Evolutionary conservation across 2,329 filamentous ascomycete genomes (phyloP).

Genomic region (Colletotrichum australisinense): DNA sequence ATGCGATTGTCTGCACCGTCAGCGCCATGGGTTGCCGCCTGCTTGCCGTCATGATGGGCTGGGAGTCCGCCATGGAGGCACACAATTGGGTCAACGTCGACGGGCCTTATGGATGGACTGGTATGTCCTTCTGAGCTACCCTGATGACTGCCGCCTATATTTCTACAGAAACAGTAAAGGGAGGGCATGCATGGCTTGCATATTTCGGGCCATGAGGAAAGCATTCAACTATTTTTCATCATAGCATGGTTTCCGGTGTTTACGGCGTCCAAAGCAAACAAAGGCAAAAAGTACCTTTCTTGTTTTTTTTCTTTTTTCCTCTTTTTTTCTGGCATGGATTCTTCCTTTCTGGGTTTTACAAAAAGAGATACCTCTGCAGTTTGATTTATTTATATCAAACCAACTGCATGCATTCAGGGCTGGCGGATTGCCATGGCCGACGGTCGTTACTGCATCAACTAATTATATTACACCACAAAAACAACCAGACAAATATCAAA

Average conservation of each 20-base stretch:
- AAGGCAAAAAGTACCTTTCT: background rate
- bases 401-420: background rate
- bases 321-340: background rate
- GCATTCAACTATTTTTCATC: constrained; percentile 6
- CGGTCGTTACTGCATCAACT: constrained; percentile 13
- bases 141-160: background rate
- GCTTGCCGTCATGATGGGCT: constrained; percentile 88
- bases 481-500: background rate
- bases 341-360: background rate
- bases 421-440: background rate
- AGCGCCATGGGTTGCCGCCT: constrained; percentile 79
- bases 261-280: constrained; percentile 26
- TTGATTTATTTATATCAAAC: background rate
- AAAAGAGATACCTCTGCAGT: background rate
- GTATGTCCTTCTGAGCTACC: constrained; percentile 42
- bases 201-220: constrained; percentile 10
- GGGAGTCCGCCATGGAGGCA: constrained; percentile 73
- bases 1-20: constrained; percentile 81
- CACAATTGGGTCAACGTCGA: constrained; percentile 84
- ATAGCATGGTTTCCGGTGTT: constrained; percentile 26
- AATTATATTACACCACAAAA: background rate
- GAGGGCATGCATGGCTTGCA: constrained; percentile 11
- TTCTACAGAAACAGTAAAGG: background rate
- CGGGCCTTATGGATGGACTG: constrained; percentile 72
- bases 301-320: background rate